These are phyloP conservation scores for Monosporascus sp. DNA, from an alignment of 2,329 filamentous ascomycete genomes.

Conservation along the genomic window DNA sequence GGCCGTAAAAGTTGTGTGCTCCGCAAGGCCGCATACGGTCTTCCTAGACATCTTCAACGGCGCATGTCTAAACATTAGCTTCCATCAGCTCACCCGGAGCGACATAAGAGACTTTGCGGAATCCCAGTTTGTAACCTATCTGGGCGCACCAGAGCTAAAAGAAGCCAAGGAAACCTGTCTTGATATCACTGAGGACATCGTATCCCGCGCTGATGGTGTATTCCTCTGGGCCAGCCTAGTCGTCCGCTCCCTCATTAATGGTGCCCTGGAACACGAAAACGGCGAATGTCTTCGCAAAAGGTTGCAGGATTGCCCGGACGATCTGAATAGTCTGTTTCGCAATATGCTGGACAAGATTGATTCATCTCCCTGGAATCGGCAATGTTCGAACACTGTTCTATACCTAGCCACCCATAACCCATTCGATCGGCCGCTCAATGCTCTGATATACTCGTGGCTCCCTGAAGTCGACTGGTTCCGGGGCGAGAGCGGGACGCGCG, in stretches of 20 bases:
- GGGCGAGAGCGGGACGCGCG: neutral
- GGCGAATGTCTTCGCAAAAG: neutral
- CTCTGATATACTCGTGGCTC: neutral
- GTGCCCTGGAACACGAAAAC: neutral
- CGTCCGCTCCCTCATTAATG: neutral
- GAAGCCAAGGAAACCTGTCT: neutral
- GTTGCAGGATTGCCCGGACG: neutral
- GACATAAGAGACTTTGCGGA: neutral
- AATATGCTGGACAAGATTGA: neutral
- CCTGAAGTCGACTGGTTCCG: neutral
- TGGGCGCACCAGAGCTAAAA: neutral
- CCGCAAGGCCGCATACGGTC: neutral
- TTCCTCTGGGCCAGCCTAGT: neutral
- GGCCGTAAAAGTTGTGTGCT: neutral
- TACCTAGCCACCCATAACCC: neutral
- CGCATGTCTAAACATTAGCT: neutral
- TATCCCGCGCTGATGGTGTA: neutral
- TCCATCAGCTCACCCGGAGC: neutral
- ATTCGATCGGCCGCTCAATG: neutral
- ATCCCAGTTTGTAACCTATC: neutral
- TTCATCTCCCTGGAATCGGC: neutral
- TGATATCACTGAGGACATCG: neutral
- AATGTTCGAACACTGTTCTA: neutral
- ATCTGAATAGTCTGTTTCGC: neutral
- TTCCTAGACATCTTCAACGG: neutral